Base-by-base conservation (phyloP, 2,329 filamentous ascomycete genomes). In the Sphaceloma murrayae region DNA sequence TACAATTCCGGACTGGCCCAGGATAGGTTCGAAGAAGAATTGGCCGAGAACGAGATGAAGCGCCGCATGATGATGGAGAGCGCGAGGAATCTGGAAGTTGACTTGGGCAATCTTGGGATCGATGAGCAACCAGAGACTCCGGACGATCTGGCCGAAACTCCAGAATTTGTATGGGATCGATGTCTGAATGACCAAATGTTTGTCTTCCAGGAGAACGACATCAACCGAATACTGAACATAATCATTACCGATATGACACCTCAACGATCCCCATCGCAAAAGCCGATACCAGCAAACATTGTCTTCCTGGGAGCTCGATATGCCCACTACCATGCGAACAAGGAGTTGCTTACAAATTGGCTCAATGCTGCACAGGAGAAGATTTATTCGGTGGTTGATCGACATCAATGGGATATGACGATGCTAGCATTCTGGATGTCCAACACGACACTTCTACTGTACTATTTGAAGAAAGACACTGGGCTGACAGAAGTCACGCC, bases 161-260 rank as follows among this genome's bases (percentile, higher is more conserved):
- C 93, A 57, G 91, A 96, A 51, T 98, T 98, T 56, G 82, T 95
- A 49, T 98, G 91, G 91, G 83, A 83, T 51, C 75, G 84, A 54
- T 98, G 91, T 62, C 70, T 94, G 38, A 86, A 95, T 59, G 91
- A 98, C 60, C 91, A 98, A 62, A 98, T 98, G 91, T 98, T 98
- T 60, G 91, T 98, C 27, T 98, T 98, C 61, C 91, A 98, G 62
- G 89, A 96, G 54, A 82, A 78, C 59, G 89, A 98, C 58, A 74
- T 98, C 42, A 83, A 89, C 47, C 80, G 82, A 47, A 95, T 98
- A 56, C 74, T 98, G 53, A 84, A 94, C 59, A 91, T 96, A 45
- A 80, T 96, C 59, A 94, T 98, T 58, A 96, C 89, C 49, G 89
- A 91, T 57, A 96, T 98, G 91, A 93, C 86, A 1, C 91, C 91